Conservation (phyloP, 208 protist genomes). For the Endotrypanum monterogeii region DNA sequence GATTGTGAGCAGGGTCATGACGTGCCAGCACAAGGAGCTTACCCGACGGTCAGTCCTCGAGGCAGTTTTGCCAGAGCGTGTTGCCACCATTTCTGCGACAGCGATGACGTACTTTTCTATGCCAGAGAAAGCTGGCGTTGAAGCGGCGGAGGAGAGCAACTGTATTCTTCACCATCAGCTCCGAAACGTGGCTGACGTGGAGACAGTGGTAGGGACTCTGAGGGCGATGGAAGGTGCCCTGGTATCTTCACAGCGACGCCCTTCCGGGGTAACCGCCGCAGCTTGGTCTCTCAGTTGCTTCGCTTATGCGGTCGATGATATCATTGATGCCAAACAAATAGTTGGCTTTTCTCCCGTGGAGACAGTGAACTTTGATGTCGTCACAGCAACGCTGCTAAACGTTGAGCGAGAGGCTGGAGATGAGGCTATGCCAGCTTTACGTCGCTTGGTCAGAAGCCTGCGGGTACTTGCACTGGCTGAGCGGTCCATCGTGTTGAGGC, state of each 20-base stretch:
- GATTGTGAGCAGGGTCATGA: constrained; percentile 23
- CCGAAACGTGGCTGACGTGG: constrained; percentile 20
- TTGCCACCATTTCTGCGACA: constrained; percentile 20
- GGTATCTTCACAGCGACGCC: constrained; percentile 20
- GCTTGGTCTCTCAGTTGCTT: constrained; percentile 30
- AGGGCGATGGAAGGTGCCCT: constrained; percentile 24
- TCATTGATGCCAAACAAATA: constrained; percentile 37
- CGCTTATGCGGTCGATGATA: constrained; percentile 36
- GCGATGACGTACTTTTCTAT: constrained; percentile 24
- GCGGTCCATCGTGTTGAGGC: constrained; percentile 12
- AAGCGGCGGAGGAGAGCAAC: constrained; percentile 23
- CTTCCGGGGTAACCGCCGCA: constrained; percentile 8
- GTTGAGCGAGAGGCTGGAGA: constrained; percentile 32
- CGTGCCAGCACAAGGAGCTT: constrained; percentile 35
- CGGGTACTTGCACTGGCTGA: constrained; percentile 33
- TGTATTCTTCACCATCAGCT: constrained; percentile 30
- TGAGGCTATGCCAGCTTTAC: constrained; percentile 15
- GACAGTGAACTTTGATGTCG: constrained; percentile 37
- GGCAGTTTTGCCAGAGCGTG: constrained; percentile 23
- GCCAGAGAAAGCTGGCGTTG: constrained; percentile 22
- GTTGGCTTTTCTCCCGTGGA: constrained; percentile 35
- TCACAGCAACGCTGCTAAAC: constrained; percentile 34
- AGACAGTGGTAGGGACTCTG: constrained; percentile 18
- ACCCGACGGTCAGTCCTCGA: constrained; percentile 33
- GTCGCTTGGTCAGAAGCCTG: constrained; percentile 24